Conservation (phyloP, 1,139 yeast species). For the Pneumocystis oryctolagi region DNA sequence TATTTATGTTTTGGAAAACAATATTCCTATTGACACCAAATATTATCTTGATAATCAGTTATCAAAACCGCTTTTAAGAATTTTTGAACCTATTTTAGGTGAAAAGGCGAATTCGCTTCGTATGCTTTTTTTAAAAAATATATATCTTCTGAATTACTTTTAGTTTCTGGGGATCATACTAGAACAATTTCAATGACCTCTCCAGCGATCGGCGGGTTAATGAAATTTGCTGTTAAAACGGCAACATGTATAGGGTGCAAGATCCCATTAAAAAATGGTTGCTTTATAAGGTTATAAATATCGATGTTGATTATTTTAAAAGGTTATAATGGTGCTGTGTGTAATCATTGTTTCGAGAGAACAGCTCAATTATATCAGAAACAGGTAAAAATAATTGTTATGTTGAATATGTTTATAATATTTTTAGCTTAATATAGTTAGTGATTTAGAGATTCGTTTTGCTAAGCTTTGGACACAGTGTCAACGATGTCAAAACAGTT, state of each 20-base stretch:
- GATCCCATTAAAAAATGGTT: slow-evolving; percentile 46
- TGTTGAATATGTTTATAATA: neutral
- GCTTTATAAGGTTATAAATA: neutral
- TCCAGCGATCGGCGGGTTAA: slow-evolving; percentile 58
- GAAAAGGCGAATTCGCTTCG: slow-evolving; percentile 65
- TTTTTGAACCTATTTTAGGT: slow-evolving; percentile 89
- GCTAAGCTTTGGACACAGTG: slow-evolving; percentile 95
- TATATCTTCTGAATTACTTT: neutral
- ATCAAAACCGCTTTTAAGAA: slow-evolving; percentile 81
- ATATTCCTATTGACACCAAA: slow-evolving; percentile 85
- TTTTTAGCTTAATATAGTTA: slow-evolving; percentile 26
- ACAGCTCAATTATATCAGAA: slow-evolving; percentile 69
- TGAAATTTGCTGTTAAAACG: slow-evolving; percentile 82
- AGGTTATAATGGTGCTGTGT: slow-evolving; percentile 56
- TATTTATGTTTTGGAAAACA: slow-evolving; percentile 75
- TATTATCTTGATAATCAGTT: slow-evolving; percentile 88
- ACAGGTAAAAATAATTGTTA: slow-evolving; percentile 45
- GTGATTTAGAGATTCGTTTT: slow-evolving; percentile 66
- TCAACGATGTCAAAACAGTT: slow-evolving; percentile 90
- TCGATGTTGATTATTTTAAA: neutral
- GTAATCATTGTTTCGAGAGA: slow-evolving; percentile 58
- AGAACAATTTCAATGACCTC: slow-evolving; percentile 58
- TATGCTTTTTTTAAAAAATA: slow-evolving; percentile 18
- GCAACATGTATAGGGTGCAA: slow-evolving; percentile 81
- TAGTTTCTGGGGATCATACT: slow-evolving; percentile 56